Percentiles rank a stretch among this genome's conserved stretches.
phyloP scores from a whole-genome alignment of 2,329 filamentous ascomycete species.

The Aureobasidium uvarum region DNA sequence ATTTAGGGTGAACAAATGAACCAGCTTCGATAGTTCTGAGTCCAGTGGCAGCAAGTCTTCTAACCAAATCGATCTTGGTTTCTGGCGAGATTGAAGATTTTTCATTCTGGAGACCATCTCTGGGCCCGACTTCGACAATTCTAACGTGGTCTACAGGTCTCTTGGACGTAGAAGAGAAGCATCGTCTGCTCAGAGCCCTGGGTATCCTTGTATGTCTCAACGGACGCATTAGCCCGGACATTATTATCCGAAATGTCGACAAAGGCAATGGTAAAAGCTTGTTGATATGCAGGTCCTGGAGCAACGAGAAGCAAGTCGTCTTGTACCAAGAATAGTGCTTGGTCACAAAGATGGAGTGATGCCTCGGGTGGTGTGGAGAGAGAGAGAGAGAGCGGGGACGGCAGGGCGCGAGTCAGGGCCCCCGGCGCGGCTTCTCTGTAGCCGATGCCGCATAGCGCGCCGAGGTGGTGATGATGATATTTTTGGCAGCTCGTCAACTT shows the following conservation, averaged over 20 bases:
- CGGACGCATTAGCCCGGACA: slow-evolving; percentile 10
- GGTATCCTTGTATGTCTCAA: neutral
- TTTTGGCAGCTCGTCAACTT: slow-evolving; percentile 3
- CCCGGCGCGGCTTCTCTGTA: neutral
- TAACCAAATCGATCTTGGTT: slow-evolving; percentile 75
- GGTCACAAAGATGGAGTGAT: slow-evolving; percentile 5
- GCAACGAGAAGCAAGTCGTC: neutral
- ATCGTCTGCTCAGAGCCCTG: slow-evolving; percentile 19
- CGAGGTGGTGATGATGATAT: slow-evolving; percentile 6
- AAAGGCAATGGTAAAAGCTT: neutral
- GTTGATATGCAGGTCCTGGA: neutral
- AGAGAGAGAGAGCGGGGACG: slow-evolving; percentile 15
- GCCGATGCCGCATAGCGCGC: neutral
- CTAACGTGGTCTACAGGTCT: slow-evolving; percentile 47
- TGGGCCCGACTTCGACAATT: slow-evolving; percentile 79
- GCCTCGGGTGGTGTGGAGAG: slow-evolving; percentile 15
- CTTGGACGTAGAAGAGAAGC: slow-evolving; percentile 34
- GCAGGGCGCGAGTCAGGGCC: slow-evolving; percentile 13
- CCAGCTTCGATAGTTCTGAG: slow-evolving; percentile 74
- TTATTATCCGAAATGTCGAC: neutral
- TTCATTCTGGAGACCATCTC: slow-evolving; percentile 87
- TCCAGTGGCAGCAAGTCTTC: slow-evolving; percentile 65
- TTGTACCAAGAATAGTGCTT: neutral
- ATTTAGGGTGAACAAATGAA: slow-evolving; percentile 79
- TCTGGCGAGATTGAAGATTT: slow-evolving; percentile 66